Base-by-base conservation (phyloP, 345 rosid species). In the Citrus mangshanensis region DNA sequence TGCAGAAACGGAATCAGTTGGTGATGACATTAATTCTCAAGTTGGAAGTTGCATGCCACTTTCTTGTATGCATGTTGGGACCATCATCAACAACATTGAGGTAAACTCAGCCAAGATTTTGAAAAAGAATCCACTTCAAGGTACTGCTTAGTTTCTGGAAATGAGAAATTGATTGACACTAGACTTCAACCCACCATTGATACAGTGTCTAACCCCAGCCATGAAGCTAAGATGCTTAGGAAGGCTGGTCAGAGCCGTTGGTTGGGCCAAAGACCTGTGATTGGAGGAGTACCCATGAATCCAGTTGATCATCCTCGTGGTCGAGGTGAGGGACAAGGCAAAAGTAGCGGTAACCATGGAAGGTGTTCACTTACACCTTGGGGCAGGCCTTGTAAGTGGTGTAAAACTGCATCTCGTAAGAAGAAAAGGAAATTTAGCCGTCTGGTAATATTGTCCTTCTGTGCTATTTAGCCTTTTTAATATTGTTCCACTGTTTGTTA, bases 271-370 rank as follows among this genome's bases (percentile, higher is more conserved):
- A 87, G 97, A 75, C 99, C 98, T 32, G 34, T 32, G 34, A 32
- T 32, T 32, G 4, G 34, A 32, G 34, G 34, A 32, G 5, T 32
- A 32, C 96, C 96, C 0, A 93, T 91, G 95, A 93, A 92, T 80
- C 98, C 99, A 1, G 84, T 92, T 16, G 99, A 92, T 84, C 98
- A 93, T 86, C 98, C 98, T 73, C 97, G 92, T n/a, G 98, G 98
- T 84, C 97, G 98, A 68, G 98, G 98, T 79, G 98, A 95, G 81
- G 98, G 98, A 58, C 84, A 85, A 59, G 93, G 98, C 82, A 95
- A 93, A 76, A 93, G 98, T 88, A 90, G 97, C 34, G 94, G 98
- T 30, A 81, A 83, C 0, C 35, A 34, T 5, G 35, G 35, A 34
- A 34, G 6, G 35, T 34, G 35, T 34, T 40, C 70, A 78, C 38